Percentiles rank a stretch among this genome's conserved stretches.
phyloP scores from a whole-genome alignment of 176 grass and related monocot genomes.

The Phoenix roebelenii region DNA sequence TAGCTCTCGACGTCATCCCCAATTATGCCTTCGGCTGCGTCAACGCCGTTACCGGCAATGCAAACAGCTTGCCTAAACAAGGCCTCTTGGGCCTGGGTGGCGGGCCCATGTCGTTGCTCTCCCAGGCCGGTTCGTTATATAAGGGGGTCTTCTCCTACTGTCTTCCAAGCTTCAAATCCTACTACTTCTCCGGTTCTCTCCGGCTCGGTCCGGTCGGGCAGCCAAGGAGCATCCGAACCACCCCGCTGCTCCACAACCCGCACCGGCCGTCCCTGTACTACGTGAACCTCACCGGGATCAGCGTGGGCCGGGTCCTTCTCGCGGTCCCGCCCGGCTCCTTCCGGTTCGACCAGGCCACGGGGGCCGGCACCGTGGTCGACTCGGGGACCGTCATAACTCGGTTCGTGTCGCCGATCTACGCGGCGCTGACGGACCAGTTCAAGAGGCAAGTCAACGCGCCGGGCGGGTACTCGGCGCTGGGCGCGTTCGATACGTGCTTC shows the following conservation, averaged over 20 bases:
- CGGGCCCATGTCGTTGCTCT: slow-evolving; percentile 60
- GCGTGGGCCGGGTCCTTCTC: slow-evolving; percentile 44
- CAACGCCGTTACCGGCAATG: slow-evolving; percentile 41
- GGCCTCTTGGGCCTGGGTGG: slow-evolving; percentile 63
- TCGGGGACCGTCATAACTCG: slow-evolving; percentile 88
- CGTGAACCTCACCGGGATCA: slow-evolving; percentile 75
- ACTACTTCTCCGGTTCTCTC: slow-evolving; percentile 89
- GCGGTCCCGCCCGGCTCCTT: slow-evolving; percentile 42
- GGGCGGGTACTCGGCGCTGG: slow-evolving; percentile 75
- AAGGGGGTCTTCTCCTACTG: slow-evolving; percentile 89
- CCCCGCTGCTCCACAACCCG: slow-evolving; percentile 71
- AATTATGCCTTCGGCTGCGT: slow-evolving; percentile 78
- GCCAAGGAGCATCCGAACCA: slow-evolving; percentile 42
- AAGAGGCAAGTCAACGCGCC: slow-evolving; percentile 65
- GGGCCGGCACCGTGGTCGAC: slow-evolving; percentile 81
- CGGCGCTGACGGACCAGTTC: slow-evolving; percentile 73
- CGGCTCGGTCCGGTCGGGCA: slow-evolving; percentile 64
- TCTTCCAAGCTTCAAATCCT: slow-evolving; percentile 83
- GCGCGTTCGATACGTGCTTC: slow-evolving; percentile 95
- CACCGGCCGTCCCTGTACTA: slow-evolving; percentile 83
- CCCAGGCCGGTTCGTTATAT: slow-evolving; percentile 52
- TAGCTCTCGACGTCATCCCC: slow-evolving; percentile 47
- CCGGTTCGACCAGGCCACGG: slow-evolving; percentile 52
- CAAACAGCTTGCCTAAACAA: slow-evolving; percentile 59
- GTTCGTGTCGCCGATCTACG: slow-evolving; percentile 72